Evolutionary conservation across 1,139 yeast genomes (phyloP).

Genomic region (Scheffersomyces segobiensis): DNA sequence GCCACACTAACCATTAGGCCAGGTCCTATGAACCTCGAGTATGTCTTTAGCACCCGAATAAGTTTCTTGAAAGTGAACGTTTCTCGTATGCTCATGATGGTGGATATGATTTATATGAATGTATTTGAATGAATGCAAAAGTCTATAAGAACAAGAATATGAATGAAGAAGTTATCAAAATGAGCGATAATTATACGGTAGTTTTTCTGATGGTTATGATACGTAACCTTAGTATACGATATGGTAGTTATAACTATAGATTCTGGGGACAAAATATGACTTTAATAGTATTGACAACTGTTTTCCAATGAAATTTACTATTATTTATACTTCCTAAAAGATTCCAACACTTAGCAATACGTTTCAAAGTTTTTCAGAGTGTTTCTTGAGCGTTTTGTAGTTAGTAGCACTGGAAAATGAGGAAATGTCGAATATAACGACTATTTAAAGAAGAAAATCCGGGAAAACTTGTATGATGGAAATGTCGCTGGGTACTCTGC

Average conservation of each 20-base stretch:
- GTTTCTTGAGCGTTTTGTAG: neutral
- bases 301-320: neutral
- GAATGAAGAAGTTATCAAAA: slow-evolving; percentile 1
- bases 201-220: neutral
- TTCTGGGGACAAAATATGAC: neutral
- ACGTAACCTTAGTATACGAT: neutral
- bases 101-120: slow-evolving; percentile 2
- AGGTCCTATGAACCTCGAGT: slow-evolving; percentile 77
- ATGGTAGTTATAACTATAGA: neutral
- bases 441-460: neutral
- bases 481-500: neutral
- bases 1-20: slow-evolving; percentile 96
- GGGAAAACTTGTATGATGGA: neutral
- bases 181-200: neutral
- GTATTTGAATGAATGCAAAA: slow-evolving; percentile 2
- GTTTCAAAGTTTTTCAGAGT: neutral
- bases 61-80: neutral
- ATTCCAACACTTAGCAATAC: neutral
- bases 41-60: slow-evolving; percentile 39
- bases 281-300: too few relatives aligned
- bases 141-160: slow-evolving; percentile 6
- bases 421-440: neutral
- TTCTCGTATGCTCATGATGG: neutral
- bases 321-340: neutral
- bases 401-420: neutral